Conservation (phyloP, 768 basidiomycete species). For the Lanmaoa rubissima region DNA sequence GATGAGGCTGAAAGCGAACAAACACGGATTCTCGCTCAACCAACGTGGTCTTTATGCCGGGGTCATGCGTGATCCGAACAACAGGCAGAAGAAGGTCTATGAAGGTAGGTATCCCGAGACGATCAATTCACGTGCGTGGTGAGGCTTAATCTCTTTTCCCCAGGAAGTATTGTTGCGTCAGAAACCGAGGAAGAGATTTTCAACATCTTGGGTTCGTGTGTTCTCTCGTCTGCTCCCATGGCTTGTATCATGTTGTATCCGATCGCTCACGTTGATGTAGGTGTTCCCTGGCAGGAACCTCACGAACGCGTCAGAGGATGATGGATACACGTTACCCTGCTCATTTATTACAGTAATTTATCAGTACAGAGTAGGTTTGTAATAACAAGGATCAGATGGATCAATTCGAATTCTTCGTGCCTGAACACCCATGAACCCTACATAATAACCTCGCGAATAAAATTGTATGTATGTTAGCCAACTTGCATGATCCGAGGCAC, state of each 20-base stretch:
- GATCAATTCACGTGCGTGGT: not conserved
- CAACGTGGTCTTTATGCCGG: conserved; percentile 78
- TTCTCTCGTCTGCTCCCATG: not conserved
- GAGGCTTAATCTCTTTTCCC: not conserved
- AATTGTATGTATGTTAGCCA: not conserved
- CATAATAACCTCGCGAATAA: not conserved
- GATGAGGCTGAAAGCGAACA: conserved; percentile 80
- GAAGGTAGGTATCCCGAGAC: conserved; percentile 39
- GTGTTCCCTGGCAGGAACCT: conserved; percentile 81
- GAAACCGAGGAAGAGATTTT: conserved; percentile 90
- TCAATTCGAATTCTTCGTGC: not conserved
- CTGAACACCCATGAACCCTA: not conserved
- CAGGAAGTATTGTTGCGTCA: conserved; percentile 72
- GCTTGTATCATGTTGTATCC: not conserved
- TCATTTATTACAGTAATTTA: not conserved
- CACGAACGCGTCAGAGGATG: conserved; percentile 61
- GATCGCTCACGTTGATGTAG: conserved; percentile 24
- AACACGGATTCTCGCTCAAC: conserved; percentile 81
- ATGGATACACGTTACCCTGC: not conserved
- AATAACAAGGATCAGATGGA: not conserved
- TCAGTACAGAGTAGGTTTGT: not conserved
- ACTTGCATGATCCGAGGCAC: not conserved
- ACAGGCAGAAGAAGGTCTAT: conserved; percentile 58
- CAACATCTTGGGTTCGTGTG: conserved; percentile 51
- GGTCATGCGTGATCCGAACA: conserved; percentile 67